Base-by-base conservation (phyloP, 306 rosid species). In the Acacia crassicarpa region DNA sequence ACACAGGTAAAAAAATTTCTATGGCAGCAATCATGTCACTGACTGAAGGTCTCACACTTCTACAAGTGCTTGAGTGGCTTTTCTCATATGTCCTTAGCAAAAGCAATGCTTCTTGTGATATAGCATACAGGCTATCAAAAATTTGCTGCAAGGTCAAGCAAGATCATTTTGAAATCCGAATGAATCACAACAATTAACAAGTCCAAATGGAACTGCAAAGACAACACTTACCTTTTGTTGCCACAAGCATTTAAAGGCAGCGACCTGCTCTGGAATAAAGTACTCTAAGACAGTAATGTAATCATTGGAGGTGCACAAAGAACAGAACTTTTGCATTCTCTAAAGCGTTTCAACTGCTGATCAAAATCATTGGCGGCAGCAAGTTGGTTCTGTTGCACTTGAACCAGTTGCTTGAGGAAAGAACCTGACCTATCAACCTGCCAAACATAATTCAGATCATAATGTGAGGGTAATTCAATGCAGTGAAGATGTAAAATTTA, bases 161-260 rank as follows among this genome's bases (percentile, higher is more conserved):
- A 83, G 58, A 27, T 20, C 14, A 49, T 46, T 76, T 46, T 67
- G 16, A 56, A 73, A 54, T 49, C 68, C 22, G 19, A 74, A 67
- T 9, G 81, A 65, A 41, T n/a, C 67, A 23, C 33, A 69, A 79
- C 62, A 75, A 80, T 62, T 16, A 48, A 80, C 43, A 58, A 40
- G 41, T 2, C 53, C 49, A 82, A 79, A 82, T 65, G 67, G 59
- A 46, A 12, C 7, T 0, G 62, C 23, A 71, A 51, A 11, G 23
- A 35, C 17, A 72, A 25, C 68, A 78, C 72, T 75, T 83, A 86
- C 97, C 88, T 95, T 95, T 61, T 95, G 99, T 81, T 92, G 95
- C 99, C 97, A 95, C 94, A 93, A 79, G 92, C 91, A 95, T 73
- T 82, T 86, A 69, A 84, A 85, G 68, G 85, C 86, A 79, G 87